Base-by-base conservation (phyloP, 2,329 filamentous ascomycete genomes). In the Monosporascus sp. region DNA sequence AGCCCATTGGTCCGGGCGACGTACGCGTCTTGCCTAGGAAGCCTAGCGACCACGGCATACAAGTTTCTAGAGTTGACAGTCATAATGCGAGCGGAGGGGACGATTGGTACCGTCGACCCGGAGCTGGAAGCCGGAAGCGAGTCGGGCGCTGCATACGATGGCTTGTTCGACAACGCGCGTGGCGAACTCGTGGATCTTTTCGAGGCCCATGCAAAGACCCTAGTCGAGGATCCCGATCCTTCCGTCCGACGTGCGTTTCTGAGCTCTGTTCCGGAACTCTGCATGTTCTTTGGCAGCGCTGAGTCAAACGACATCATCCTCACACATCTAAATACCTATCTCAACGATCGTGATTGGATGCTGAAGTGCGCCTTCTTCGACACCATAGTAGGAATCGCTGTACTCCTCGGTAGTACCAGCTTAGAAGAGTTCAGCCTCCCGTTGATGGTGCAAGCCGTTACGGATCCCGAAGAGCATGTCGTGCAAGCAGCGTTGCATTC, bases 301-400 rank as follows among this genome's bases (percentile, higher is more conserved):
- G 88, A 91, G 65, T 88, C 93, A 1, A 97, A 95, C 68, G 94
- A 99, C 66, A 90, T 99, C n/a, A 86, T 99, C 17, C 76, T 99
- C 22, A 96, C 91, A 35, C 94, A 99, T 72, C 77, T 99, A 27
- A 97, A 97, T 66, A 99, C 94, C 0, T 99, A 99, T 64, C 74
- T 99, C 8, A 99, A 99, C 61, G 94, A 97, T 63, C 85, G 88
- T 43, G 92, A 99, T 68, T 99, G 94, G 94, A 91, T 91, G 68
- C 75, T 99, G 35, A 97, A 96, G 69, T 97, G 91, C 63, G 91
- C 93, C 3, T 97, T 97, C 67, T 97, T 99, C 64, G 92, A 96
- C 65, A 90, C 91, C 0, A 91, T 97, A 26, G 90, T 97, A 17
- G 93, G 92, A 3, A 92, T 99, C 59, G 90, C 92, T 4, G 84